Evolutionary conservation across 306 rosid genomes (phyloP), one percentile per base, ranked within the genome.

Genomic region (Prunus fruticosa): DNA sequence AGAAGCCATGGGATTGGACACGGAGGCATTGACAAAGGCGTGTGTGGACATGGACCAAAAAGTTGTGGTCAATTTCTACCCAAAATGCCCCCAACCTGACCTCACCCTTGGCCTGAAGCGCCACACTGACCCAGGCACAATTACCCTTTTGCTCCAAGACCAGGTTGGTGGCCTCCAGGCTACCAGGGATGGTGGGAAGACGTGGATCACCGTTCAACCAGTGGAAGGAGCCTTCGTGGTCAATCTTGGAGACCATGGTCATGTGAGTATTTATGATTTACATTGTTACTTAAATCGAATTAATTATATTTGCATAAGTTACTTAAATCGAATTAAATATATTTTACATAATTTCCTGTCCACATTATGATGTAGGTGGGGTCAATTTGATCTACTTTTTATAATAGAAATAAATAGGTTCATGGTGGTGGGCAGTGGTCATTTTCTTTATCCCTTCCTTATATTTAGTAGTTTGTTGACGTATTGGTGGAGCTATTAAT

Each of bases 101-200:
- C 96, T 95, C 5, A 89, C 99, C 0, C 89, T 95, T 2, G 99
- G 99, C 1, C 87, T 95, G 2, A 95, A 95, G 49, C 88, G 97
- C 41, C 99, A 95, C 79, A 95, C 98, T 0, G 99, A 95, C 13
- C 97, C 98, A 0, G 97, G 99, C 2, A 92, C 97, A n/a, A 95
- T 95, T 6, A 95, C 99, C 1, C 84, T 95, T 14, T 62, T 95
- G 58, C 89, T 95, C 15, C 99, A 95, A 19, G 99, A 95, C 43
- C 93, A 92, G 18, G 99, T 92, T 0, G 99, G 98, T 2, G 99
- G 99, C 0, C 99, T 95, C 69, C 99, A 92, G 49, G 98, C 93
- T 10, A 95, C 99, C 0, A 82, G 82, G 18, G 99, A 96, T 6
- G 75, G 80, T 6, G 99, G 96, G 0, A 83, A 88, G 45, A 84